Conservation (phyloP, 108 stramenopile species). For the Conticribra guillardii region DNA sequence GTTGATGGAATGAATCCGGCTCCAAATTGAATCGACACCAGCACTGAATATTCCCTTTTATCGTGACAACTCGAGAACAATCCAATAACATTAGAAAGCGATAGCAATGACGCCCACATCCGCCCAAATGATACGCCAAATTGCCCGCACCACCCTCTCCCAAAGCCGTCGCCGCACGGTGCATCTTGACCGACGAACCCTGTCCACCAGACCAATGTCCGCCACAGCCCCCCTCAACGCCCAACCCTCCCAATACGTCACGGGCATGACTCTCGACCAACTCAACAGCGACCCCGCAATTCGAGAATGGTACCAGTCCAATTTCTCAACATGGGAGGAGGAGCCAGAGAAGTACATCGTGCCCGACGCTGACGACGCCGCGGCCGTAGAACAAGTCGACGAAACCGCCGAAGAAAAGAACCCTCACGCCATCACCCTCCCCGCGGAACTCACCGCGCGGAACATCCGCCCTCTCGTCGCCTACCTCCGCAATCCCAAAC, state of each 20-base stretch:
- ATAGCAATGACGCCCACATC: no score
- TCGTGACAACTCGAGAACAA: no score
- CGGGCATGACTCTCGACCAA: slow-evolving; percentile 49
- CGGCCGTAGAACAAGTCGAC: neutral
- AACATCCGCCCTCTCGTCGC: slow-evolving; percentile 58
- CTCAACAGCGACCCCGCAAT: slow-evolving; percentile 30
- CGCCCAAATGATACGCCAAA: slow-evolving; percentile 9
- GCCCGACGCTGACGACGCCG: slow-evolving; percentile 11
- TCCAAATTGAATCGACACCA: no score
- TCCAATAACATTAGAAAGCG: no score
- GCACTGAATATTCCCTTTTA: no score
- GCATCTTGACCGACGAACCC: neutral
- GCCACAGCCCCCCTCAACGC: slow-evolving; percentile 19
- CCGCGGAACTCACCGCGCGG: slow-evolving; percentile 16
- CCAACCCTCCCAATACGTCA: slow-evolving; percentile 32
- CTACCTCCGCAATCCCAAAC: slow-evolving; percentile 44
- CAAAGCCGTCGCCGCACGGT: neutral
- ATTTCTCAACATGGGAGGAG: slow-evolving; percentile 26
- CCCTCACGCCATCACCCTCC: slow-evolving; percentile 16
- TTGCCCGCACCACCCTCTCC: no score
- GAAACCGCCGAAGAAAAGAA: slow-evolving; percentile 8
- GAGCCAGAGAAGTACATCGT: slow-evolving; percentile 16
- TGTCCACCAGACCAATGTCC: neutral
- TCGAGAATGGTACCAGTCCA: slow-evolving; percentile 35
- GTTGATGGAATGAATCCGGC: no score